Evolutionary conservation across 1,284 basidiomycete genomes (phyloP).

Genomic region (Puccinia sorghi): DNA sequence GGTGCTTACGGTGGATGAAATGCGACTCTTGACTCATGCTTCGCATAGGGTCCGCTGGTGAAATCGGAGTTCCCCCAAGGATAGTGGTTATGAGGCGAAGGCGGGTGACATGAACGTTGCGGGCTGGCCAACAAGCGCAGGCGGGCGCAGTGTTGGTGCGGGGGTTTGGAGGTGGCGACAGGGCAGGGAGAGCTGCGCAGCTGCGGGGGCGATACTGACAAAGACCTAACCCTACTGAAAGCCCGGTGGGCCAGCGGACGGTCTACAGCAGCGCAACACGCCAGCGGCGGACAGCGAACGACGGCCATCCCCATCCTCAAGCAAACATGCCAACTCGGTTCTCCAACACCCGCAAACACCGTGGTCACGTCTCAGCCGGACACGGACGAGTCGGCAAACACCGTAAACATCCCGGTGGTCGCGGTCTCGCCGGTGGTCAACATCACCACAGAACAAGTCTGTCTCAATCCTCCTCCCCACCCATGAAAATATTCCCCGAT

Average conservation of each 20-base stretch:
- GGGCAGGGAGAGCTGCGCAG: constrained; percentile 5
- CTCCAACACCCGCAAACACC: constrained; percentile 96
- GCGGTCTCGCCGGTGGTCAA: constrained; percentile 99
- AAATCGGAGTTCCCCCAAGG: too few relatives aligned
- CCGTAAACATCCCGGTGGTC: constrained; percentile 99
- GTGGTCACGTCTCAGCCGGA: constrained; percentile 97
- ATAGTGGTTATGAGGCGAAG: too few relatives aligned
- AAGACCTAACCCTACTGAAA: constrained; percentile 9
- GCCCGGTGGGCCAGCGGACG: not conserved
- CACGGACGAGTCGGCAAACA: constrained; percentile 99
- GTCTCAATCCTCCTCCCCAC: constrained; percentile 3
- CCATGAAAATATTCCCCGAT: not conserved
- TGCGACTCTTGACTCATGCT: too few relatives aligned
- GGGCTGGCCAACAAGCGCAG: too few relatives aligned
- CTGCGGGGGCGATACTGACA: constrained; percentile 10
- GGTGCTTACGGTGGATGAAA: too few relatives aligned
- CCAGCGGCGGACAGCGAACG: not conserved
- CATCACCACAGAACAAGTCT: constrained; percentile 84
- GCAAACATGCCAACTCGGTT: constrained; percentile 83
- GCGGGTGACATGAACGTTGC: too few relatives aligned
- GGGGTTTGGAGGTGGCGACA: too few relatives aligned
- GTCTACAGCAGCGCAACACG: not conserved
- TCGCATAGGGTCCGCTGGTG: too few relatives aligned
- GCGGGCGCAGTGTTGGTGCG: too few relatives aligned
- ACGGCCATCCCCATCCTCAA: not conserved